Conservation (phyloP, 352 stramenopile species). For the Phytophthora aleatoria region DNA sequence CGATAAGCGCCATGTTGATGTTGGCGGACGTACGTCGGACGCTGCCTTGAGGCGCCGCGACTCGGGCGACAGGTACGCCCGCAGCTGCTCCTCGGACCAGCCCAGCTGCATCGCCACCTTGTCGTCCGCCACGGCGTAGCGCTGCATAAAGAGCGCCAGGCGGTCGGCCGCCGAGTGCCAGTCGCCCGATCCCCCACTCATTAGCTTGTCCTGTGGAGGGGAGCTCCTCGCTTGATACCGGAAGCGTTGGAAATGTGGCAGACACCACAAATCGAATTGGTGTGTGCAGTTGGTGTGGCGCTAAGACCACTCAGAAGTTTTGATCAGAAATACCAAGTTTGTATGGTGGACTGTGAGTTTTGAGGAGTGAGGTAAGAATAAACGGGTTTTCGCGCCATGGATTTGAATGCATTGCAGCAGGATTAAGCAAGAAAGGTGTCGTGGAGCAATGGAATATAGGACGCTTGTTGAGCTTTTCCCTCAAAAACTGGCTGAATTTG, state of each 20-base stretch:
- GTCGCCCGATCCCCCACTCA: constrained; percentile 37
- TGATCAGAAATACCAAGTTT: neutral
- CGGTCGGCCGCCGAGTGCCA: constrained; percentile 52
- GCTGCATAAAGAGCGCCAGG: constrained; percentile 66
- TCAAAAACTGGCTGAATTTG: constrained; percentile 8
- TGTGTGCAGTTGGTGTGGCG: constrained; percentile 15
- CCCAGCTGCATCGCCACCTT: constrained; percentile 56
- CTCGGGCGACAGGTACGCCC: constrained; percentile 57
- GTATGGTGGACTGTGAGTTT: constrained; percentile 18
- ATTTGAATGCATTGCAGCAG: neutral
- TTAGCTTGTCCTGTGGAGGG: constrained; percentile 26
- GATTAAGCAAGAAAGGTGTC: neutral
- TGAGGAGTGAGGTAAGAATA: neutral
- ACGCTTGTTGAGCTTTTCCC: neutral
- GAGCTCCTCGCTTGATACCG: constrained; percentile 12
- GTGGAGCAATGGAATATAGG: neutral
- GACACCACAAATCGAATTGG: constrained; percentile 11
- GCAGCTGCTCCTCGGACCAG: constrained; percentile 58
- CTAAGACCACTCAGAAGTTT: neutral
- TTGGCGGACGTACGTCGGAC: constrained; percentile 35
- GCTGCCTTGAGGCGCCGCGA: constrained; percentile 38
- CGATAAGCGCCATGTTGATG: neutral
- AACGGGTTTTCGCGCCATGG: constrained; percentile 2
- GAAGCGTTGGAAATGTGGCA: constrained; percentile 30
- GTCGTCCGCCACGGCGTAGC: constrained; percentile 49